Evolutionary conservation across 169 alveolate species (phyloP).

Genomic region (Babesia bigemina): DNA sequence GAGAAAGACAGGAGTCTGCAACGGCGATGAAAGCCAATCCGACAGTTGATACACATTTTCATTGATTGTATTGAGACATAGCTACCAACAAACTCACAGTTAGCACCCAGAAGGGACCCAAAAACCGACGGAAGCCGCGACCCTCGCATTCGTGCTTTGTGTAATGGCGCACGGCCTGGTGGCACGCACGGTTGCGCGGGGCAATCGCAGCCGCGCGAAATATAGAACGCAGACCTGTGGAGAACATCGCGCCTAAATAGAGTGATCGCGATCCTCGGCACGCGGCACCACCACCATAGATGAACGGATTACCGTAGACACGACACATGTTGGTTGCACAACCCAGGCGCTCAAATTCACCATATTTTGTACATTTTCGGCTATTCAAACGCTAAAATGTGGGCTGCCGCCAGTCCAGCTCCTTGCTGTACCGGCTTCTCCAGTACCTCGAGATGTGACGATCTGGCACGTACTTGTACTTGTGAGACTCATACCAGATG

Average conservation of each 20-base stretch:
- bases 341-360: too few species aligned
- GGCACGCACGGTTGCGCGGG: not conserved
- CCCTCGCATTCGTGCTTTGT: slow-evolving; percentile 62
- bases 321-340: too few species aligned
- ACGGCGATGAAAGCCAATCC: not conserved
- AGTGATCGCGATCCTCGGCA: not conserved
- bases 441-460: slow-evolving; percentile 79
- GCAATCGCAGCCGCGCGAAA: slow-evolving; percentile 7
- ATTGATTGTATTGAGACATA: not conserved
- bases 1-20: slow-evolving; percentile 51
- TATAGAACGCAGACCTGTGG: slow-evolving; percentile 4
- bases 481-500: slow-evolving; percentile 79
- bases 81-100: slow-evolving; percentile 22
- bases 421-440: slow-evolving; percentile 54
- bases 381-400: slow-evolving; percentile 2
- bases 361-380: not conserved
- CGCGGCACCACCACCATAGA: not conserved
- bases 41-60: not conserved
- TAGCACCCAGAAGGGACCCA: slow-evolving; percentile 62
- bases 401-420: slow-evolving; percentile 74
- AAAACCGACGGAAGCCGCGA: slow-evolving; percentile 31
- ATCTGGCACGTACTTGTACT: slow-evolving; percentile 81
- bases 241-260: not conserved
- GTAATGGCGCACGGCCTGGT: slow-evolving; percentile 40
- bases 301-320: too few species aligned